Evolutionary conservation across 345 rosid genomes (phyloP), one percentile per base, ranked within the genome.

Genomic region (Linum tenue): DNA sequence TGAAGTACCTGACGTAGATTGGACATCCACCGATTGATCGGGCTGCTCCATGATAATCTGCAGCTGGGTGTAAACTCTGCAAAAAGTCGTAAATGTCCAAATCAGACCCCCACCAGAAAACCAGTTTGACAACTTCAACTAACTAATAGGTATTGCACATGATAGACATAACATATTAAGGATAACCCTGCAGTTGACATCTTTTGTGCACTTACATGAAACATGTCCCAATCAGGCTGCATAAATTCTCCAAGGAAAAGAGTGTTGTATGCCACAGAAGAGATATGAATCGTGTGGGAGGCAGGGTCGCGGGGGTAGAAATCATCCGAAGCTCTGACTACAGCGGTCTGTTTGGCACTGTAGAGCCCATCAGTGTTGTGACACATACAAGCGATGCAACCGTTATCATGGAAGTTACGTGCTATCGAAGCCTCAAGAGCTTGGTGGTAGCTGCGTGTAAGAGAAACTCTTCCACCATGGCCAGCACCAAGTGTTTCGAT

Each of bases 191-290:
- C 31, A 0, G 31, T 22, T 22, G 31, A 22, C 10, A 36, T 38
- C 7, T 22, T 41, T 41, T 2, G 42, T 73, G 71, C n/a, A 81
- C 97, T 81, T 80, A 90, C 97, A 67, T 94, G 99, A 77, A 94
- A 94, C 99, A 94, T 94, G 78, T 94, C 99, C 99, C 99, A 94
- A 65, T 94, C 99, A 73, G 97, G 97, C 69, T 88, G 99, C 96
- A 91, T 86, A 66, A 94, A 90, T 73, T 94, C 99, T 51, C 99
- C 99, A 6, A 94, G 95, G 81, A 94, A 90, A 61, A 94, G 83
- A 0, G 90, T 80, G 77, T 94, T 94, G 65, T 88, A 94, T 4
- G 96, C 96, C 39, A 94, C 99, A 0, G 97, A 85, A 16, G 99
- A 90, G 12, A 94, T 85, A 62, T 91, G 99, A 59, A 88, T 86